A percentile compares a stretch with the other conserved stretches of the same genome.
Evolutionary conservation across 2,329 filamentous ascomycete species (phyloP).

Genomic region (Emmonsiellopsis sp.): DNA sequence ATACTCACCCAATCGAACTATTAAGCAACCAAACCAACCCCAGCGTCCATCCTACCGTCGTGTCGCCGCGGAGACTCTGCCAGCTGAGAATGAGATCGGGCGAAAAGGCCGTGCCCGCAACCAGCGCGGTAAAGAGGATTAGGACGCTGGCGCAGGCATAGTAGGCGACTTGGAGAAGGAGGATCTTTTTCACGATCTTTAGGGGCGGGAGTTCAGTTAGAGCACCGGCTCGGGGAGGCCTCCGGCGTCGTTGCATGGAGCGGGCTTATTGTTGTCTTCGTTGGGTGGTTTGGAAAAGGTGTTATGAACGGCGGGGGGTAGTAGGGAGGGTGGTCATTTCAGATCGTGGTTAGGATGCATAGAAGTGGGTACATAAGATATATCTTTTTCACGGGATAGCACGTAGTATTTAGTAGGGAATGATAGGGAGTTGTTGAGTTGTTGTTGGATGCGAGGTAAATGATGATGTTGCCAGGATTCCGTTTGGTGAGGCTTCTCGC

Average conservation of each 20-base stretch:
- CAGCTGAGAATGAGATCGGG: slow-evolving; percentile 54
- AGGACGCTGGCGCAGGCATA: slow-evolving; percentile 53
- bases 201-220: slow-evolving; percentile 57
- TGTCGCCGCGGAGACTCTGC: slow-evolving; percentile 55
- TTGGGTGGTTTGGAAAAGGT: not conserved
- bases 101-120: slow-evolving; percentile 52
- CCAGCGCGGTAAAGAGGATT: slow-evolving; percentile 58
- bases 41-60: slow-evolving; percentile 60
- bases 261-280: not conserved
- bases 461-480: too few species aligned
- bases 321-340: not conserved
- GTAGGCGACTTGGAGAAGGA: slow-evolving; percentile 55
- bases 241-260: slow-evolving; percentile 46
- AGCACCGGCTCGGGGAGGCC: slow-evolving; percentile 55
- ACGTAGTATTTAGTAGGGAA: too few species aligned
- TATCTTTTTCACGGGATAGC: not conserved
- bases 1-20: slow-evolving; percentile 50
- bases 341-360: not conserved
- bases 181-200: slow-evolving; percentile 58
- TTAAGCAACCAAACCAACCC: slow-evolving; percentile 60
- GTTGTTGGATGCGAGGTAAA: too few species aligned
- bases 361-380: not conserved
- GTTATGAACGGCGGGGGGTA: not conserved
- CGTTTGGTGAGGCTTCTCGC: too few species aligned
- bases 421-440: too few species aligned